Evolutionary conservation across 2,329 filamentous ascomycete species (phyloP).

Genomic region (Plenodomus biglobosus): DNA sequence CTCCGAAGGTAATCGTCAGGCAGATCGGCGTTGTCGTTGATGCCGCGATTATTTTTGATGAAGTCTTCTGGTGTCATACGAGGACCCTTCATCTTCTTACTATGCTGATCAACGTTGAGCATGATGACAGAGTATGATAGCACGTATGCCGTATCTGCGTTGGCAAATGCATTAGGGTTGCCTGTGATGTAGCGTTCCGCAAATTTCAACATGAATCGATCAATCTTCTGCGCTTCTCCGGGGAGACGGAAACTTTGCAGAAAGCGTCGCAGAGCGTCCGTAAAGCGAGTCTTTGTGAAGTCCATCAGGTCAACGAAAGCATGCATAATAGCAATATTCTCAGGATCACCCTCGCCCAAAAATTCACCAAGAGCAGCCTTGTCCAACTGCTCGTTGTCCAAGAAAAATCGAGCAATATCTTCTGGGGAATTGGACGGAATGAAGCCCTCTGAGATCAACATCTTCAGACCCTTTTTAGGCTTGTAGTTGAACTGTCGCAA

Average conservation of each 20-base stretch:
- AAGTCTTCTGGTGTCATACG: conserved; percentile 97
- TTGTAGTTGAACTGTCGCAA: conserved; percentile 97
- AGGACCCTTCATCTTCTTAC: conserved; percentile 74
- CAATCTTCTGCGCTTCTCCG: conserved; percentile 97
- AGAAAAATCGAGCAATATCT: conserved; percentile 81
- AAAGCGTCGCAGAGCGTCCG: conserved; percentile 87
- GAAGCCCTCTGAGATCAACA: conserved; percentile 80
- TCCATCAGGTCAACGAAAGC: conserved; percentile 96
- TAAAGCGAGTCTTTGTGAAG: conserved; percentile 86
- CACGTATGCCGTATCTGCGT: conserved; percentile 96
- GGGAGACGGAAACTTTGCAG: conserved; percentile 92
- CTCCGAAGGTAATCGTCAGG: conserved; percentile 86
- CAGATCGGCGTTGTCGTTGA: conserved; percentile 93
- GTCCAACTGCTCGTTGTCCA: conserved; percentile 80
- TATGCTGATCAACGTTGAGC: conserved; percentile 95
- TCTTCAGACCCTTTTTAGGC: conserved; percentile 88
- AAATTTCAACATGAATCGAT: conserved; percentile 99
- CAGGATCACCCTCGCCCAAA: conserved; percentile 86
- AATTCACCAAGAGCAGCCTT: conserved; percentile 94
- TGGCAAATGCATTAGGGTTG: conserved; percentile 96
- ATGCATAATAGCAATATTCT: conserved; percentile 97
- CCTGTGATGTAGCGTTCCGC: conserved; percentile 92
- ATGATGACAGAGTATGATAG: conserved; percentile 95
- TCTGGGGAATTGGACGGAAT: conserved; percentile 75
- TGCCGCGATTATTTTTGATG: conserved; percentile 97